Percentiles rank a stretch among this genome's conserved stretches.
Conservation (phyloP, 2,329 filamentous ascomycete species). For the Aspergillus bombycis region DNA sequence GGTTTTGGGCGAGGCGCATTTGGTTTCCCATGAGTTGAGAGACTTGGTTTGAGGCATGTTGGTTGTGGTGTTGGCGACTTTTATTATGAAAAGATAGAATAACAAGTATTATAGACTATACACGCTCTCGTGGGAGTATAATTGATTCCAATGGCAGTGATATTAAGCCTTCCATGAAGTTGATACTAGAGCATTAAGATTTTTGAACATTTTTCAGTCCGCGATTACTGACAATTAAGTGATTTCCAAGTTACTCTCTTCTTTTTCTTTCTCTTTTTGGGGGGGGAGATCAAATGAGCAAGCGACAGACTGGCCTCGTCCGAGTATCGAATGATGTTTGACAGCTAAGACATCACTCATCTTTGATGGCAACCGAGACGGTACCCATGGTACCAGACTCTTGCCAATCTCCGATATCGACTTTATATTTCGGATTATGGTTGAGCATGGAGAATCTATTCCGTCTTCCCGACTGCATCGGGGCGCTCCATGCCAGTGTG, state of each 20-base stretch:
- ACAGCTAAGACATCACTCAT: not conserved
- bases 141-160: not conserved
- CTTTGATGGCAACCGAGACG: slow-evolving; percentile 10
- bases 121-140: not conserved
- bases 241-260: not conserved
- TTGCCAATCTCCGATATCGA: slow-evolving; percentile 16
- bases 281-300: not conserved
- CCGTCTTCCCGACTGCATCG: slow-evolving; percentile 13
- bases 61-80: too few relatives aligned
- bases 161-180: not conserved
- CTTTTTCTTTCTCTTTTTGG: not conserved
- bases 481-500: slow-evolving; percentile 17
- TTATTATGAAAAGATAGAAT: not conserved
- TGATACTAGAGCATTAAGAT: not conserved
- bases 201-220: not conserved
- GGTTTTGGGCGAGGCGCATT: slow-evolving; percentile 47
- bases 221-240: not conserved
- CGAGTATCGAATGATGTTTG: not conserved
- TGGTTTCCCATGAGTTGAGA: slow-evolving; percentile 25
- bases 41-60: slow-evolving; percentile 3
- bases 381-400: slow-evolving; percentile 15
- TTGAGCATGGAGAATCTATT: slow-evolving; percentile 14
- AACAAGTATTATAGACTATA: not conserved
- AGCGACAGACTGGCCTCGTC: not conserved
- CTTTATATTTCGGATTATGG: slow-evolving; percentile 11